Base-by-base conservation (phyloP, 1,284 basidiomycete genomes). In the Inonotus hispidus region DNA sequence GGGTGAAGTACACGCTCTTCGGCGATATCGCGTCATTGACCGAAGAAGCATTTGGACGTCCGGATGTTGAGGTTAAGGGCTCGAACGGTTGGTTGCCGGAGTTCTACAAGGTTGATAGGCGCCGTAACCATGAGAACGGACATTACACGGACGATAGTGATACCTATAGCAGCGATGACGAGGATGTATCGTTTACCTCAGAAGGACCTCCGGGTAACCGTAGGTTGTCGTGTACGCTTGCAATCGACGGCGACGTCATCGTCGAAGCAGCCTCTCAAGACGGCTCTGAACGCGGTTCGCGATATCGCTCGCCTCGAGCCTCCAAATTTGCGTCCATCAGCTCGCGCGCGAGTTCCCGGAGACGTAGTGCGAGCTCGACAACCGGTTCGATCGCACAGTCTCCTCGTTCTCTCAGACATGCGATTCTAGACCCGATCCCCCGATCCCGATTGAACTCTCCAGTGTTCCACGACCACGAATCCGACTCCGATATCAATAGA, bases 71-170 rank as follows among this genome's bases (percentile, higher is more conserved):
- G 6, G 23, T 56, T 13, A 2, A 21, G 27, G 54, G 59, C 4
- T 56, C 59, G 11, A 61, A 56, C 27, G 59, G 59, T 4, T 61
- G 59, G 59, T 45, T 61, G 25, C 46, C 29, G 14, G 59, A 61
- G 37, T 61, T 50, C 46, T 43, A 38, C 37, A 61, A 61, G 25
- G 16, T 41, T 6, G 54, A 61, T 16, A 61, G 27, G 23, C 59
- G 59, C 23, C 43, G 59, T 35, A 56, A 61, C 25, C 43, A 52
- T 14, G 59, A 61, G 23, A 61, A 61, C 45, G 43, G 59, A 1
- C 27, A 25, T 8, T 49, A 56, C 19, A 39, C 53, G 5, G 45
- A 29, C 13, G 53, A 56, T 16, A 39, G 46, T 14, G 46, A 50
- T 14, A 46, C 32, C 56, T 13, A 25, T 16, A 7, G 35, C 53